These are phyloP conservation scores for Leishmania arabica DNA, from an alignment of 208 protist species.

Conservation along the genomic window DNA sequence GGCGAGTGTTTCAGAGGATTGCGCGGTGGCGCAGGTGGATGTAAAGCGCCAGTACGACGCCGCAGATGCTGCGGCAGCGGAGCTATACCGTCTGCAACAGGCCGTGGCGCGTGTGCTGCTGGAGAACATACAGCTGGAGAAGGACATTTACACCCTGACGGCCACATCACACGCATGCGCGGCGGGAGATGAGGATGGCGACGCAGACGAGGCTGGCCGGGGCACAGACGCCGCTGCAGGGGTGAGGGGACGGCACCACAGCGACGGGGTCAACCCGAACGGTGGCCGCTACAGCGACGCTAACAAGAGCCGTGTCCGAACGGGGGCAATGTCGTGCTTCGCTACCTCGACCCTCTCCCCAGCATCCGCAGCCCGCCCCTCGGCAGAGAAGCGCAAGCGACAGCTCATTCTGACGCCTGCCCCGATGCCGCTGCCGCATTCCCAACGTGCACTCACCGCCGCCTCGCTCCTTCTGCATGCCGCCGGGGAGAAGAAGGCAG, in stretches of 20 bases:
- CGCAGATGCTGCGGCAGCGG: slow-evolving; percentile 25
- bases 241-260: not conserved
- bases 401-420: not conserved
- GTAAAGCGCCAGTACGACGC: slow-evolving; percentile 18
- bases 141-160: slow-evolving; percentile 24
- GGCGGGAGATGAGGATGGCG: not conserved
- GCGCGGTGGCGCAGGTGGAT: slow-evolving; percentile 3
- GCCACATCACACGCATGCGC: not conserved
- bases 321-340: not conserved
- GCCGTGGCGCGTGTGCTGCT: slow-evolving; percentile 38
- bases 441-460: too few relatives aligned
- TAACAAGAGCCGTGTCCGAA: not conserved
- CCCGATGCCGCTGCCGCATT: not conserved
- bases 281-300: not conserved
- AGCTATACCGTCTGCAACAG: slow-evolving; percentile 44
- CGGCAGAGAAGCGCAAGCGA: not conserved
- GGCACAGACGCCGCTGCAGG: not conserved
- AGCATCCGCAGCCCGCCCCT: not conserved
- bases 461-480: not conserved
- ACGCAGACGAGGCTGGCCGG: not conserved
- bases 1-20: slow-evolving; percentile 9
- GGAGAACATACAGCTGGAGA: slow-evolving; percentile 64
- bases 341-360: not conserved
- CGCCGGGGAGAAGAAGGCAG: not conserved
- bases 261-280: not conserved